These are phyloP conservation scores for Sporothrix dimorphospora DNA, from an alignment of 2,329 filamentous ascomycete genomes.

Conservation along the genomic window DNA sequence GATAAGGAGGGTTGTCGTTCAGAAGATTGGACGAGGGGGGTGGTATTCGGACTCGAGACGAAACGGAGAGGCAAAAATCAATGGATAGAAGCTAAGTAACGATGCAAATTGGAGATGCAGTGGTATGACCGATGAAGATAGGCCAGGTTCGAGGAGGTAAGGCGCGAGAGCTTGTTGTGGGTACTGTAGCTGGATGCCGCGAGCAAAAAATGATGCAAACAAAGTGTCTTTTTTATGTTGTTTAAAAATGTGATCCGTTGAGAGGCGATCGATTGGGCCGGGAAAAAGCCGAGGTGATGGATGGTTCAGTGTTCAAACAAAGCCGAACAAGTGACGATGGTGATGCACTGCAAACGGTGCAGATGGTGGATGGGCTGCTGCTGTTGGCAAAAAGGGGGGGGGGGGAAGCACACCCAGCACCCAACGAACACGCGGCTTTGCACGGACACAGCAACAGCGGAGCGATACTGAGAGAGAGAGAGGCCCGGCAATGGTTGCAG, in stretches of 20 bases:
- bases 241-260: background rate
- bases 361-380: background rate
- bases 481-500: background rate
- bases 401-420: background rate
- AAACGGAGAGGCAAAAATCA: background rate
- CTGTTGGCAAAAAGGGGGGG: background rate
- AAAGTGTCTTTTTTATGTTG: background rate
- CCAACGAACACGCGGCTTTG: constrained; percentile 20
- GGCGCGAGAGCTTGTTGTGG: background rate
- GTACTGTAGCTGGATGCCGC: background rate
- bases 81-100: background rate
- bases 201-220: background rate
- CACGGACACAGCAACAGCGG: constrained; percentile 6
- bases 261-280: background rate
- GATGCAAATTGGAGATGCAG: background rate
- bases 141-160: background rate
- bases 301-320: background rate
- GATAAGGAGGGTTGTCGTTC: background rate
- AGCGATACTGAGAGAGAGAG: constrained; percentile 11
- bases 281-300: background rate
- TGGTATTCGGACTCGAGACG: background rate
- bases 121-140: background rate
- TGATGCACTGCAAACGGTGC: background rate
- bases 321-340: background rate
- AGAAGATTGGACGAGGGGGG: background rate